A percentile compares a stretch with the other conserved stretches of the same genome.
phyloP scores from a whole-genome alignment of 129 eudicot species.

The Silybum marianum region DNA sequence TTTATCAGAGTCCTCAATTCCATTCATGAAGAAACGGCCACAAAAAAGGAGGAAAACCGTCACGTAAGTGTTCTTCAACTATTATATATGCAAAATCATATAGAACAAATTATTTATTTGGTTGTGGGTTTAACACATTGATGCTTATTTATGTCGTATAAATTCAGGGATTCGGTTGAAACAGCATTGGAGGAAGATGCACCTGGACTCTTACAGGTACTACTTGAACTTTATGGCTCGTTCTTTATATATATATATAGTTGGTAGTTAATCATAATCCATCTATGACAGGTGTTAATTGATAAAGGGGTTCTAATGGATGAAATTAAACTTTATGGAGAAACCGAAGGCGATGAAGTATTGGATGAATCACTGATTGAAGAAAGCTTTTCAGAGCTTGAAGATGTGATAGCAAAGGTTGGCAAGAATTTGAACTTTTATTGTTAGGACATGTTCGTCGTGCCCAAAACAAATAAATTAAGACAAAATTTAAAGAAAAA shows the following conservation, averaged over 20 bases:
- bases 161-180: constrained; percentile 77
- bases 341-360: constrained; percentile 52
- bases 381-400: constrained; percentile 82
- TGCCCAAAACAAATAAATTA: background rate
- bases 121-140: background rate
- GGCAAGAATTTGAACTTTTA: constrained; percentile 4
- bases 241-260: background rate
- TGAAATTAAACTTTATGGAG: constrained; percentile 91
- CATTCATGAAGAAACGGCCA: constrained; percentile 45
- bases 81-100: background rate
- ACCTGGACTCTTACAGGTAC: constrained; percentile 92
- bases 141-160: constrained; percentile 12
- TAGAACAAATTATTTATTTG: background rate
- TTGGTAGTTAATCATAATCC: background rate
- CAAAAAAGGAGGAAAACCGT: constrained; percentile 80
- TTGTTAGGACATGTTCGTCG: background rate
- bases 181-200: constrained; percentile 99
- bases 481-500: background rate
- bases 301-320: constrained; percentile 73
- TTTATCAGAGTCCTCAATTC: constrained; percentile 46
- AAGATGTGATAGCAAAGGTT: constrained; percentile 80
- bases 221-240: constrained; percentile 2
- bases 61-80: constrained; percentile 53
- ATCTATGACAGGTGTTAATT: constrained; percentile 58
- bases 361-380: constrained; percentile 60